Evolutionary conservation across 805 yeast species (phyloP), one percentile per base, ranked within the genome.

Genomic region (Yarrowia sp.): DNA sequence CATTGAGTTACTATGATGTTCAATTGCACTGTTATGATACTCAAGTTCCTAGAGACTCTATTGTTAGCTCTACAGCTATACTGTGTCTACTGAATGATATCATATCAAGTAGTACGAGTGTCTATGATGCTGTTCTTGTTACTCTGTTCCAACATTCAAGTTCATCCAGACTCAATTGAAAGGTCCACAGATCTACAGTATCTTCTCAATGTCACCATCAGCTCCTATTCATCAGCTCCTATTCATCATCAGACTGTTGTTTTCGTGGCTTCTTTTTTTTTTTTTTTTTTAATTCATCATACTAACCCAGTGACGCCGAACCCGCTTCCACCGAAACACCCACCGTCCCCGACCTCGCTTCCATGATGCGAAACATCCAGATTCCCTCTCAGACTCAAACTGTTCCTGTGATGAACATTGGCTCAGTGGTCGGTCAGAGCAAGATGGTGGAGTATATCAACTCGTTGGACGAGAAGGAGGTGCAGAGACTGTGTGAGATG

Each of bases 381-480:
- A 42, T 63, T 1, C 65, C 61, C 39, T 32, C 55, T 22, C 41
- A 32, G 35, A 18, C 43, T 28, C 53, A 58, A 22, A 32, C 55
- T 44, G 57, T 67, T 17, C 81, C 80, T 14, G 74, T 79, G 31
- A 50, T 64, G 14, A 70, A 75, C 28, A 70, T 80, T 15, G 70
- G 73, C 14, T 79, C 80, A 66, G 74, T 78, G 9, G 71, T 81
- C 31, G 72, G 77, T 13, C 70, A 72, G 17, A 71, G 71, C 10
- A 69, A 70, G 31, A 67, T 82, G 44, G 75, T 73, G 31, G 66
- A 68, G 8, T 79, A 80, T 68, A 70, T 81, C 57, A 71, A 69
- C 48, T 57, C 67, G 6, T 64, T 70, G 38, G 38, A 66, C 14
- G 74, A 74, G n/a, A 78, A 73, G 10, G 76, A 80, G 50, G 66